A percentile compares a stretch with the other conserved stretches of the same genome.
These are phyloP conservation scores for Lentithecium fluviatile DNA, from an alignment of 495 filamentous ascomycete species.

Conservation along the genomic window DNA sequence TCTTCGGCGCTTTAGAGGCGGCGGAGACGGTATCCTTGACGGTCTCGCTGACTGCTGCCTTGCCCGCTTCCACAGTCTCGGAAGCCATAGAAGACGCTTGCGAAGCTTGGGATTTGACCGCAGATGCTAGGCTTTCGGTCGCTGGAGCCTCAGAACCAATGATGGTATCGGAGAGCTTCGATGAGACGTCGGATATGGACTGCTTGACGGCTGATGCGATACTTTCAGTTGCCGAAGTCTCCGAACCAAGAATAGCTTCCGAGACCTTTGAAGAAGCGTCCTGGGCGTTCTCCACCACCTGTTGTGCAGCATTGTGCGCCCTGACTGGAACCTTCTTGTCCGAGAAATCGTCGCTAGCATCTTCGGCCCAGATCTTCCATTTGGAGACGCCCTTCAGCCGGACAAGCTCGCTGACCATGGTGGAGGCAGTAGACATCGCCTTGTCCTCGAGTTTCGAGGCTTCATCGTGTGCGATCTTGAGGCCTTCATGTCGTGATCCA, in stretches of 20 bases:
- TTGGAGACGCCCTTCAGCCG: slow-evolving; percentile 79
- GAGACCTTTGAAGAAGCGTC: slow-evolving; percentile 39
- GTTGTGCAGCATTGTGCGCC: slow-evolving; percentile 46
- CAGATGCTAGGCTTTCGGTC: slow-evolving; percentile 24
- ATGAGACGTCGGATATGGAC: slow-evolving; percentile 36
- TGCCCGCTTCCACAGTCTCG: no score
- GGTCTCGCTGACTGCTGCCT: not conserved
- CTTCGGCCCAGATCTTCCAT: slow-evolving; percentile 80
- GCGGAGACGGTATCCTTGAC: not conserved
- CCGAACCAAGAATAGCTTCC: slow-evolving; percentile 39
- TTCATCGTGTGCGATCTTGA: slow-evolving; percentile 66
- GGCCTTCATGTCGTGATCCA: slow-evolving; percentile 67
- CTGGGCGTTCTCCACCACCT: slow-evolving; percentile 47
- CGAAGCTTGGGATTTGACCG: slow-evolving; percentile 6
- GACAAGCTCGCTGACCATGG: slow-evolving; percentile 77
- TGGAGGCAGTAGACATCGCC: slow-evolving; percentile 77
- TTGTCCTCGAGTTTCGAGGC: slow-evolving; percentile 67
- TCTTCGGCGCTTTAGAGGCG: slow-evolving; percentile 36
- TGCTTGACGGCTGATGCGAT: slow-evolving; percentile 40
- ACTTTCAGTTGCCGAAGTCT: slow-evolving; percentile 40
- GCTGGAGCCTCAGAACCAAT: slow-evolving; percentile 36
- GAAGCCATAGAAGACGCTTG: slow-evolving; percentile 23
- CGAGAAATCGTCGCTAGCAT: slow-evolving; percentile 74
- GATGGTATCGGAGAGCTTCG: slow-evolving; percentile 43
- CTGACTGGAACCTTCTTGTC: slow-evolving; percentile 53